Base-by-base conservation (phyloP, 257 asterid species). In the Datura wrightii region DNA sequence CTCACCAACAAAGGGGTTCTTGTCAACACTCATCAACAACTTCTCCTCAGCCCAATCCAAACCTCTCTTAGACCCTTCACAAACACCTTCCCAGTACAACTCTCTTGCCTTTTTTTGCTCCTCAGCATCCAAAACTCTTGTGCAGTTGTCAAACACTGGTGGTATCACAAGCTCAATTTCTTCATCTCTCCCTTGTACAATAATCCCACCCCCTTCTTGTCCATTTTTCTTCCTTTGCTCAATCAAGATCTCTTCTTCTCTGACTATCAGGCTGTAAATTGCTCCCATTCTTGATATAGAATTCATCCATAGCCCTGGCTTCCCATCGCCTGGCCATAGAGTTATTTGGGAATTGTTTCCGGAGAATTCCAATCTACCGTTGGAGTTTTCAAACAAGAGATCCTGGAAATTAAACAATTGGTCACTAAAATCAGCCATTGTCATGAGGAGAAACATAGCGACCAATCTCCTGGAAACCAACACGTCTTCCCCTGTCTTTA, bases 341-440 rank as follows among this genome's bases (percentile, higher is more conserved):
- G 92, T 88, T 8, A 86, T 70, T 72, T 19, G 19, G 2, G 63
- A 63, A 2, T 90, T 90, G 84, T 86, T 93, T 0, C 98, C 98
- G 2, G 92, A 44, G 60, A 85, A 96, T 3, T 90, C 94, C n/a
- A 94, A 89, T 2, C 92, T 90, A 10, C 98, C 98, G 69, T 92
- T 67, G 10, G 86, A 59, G 83, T 94, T 96, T 3, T 92, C 94
- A 83, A 96, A 96, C 82, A 96, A 42, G 0, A 10, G 60, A 46
- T 96, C 98, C 90, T 96, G 98, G 83, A 93, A 96, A 3, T 90
- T 89, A 69, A 91, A 96, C 15, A 92, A 72, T 89, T 94, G 97
- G 36, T 94, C 98, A 76, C 97, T 92, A 87, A 96, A 94, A 91
- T 96, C 98, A 0, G 97, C 98, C 80, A 96, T 90, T 18, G 98